Base-by-base conservation (phyloP, 805 yeast genomes). In the Phaffomyces thermotolerans region DNA sequence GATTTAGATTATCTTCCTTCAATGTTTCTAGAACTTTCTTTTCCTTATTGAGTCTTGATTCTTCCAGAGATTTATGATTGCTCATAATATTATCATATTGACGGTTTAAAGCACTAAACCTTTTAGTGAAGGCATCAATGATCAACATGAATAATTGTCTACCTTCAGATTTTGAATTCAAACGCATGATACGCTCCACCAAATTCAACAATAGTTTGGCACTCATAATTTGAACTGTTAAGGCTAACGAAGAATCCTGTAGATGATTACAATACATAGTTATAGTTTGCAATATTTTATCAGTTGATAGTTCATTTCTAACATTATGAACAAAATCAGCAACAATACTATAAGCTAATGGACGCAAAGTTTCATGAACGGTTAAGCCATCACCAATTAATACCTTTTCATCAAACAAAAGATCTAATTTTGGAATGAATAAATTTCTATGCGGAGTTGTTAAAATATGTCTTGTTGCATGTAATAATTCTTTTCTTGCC, bases 311-410 rank as follows among this genome's bases (percentile, higher is more conserved):
- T 52, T 90, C 95, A 40, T 81, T 76, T 52, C 97, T 78, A 3
- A 91, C 91, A 57, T 87, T 88, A 57, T 93, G 98, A 42, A 93
- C 84, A 54, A 95, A 82, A 58, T 93, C 99, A 0, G 99, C 98
- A 40, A 93, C 91, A 13, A 95, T 87, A 31, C 95, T 84, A 62
- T 90, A 93, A 0, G 98, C 98, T 56, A 93, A 67, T 0, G 98
- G 97, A 52, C 96, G 73, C 42, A 93, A 71, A 0, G 95, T 86
- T 60, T 90, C 97, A 56, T 79, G 81, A 2, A 95, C 82, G 0
- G 99, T 93, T 41, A 93, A 73, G 0, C 98, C 98, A 51, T 84
- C 88, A 27, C 99, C 98, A 42, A 95, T 79, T 41, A 95, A 69
- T 3, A 93, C 88, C 50, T 79, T 75, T 53, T 90, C 96, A 60